Conservation (phyloP, 768 basidiomycete genomes). For the Cystobasidium tubakii region DNA sequence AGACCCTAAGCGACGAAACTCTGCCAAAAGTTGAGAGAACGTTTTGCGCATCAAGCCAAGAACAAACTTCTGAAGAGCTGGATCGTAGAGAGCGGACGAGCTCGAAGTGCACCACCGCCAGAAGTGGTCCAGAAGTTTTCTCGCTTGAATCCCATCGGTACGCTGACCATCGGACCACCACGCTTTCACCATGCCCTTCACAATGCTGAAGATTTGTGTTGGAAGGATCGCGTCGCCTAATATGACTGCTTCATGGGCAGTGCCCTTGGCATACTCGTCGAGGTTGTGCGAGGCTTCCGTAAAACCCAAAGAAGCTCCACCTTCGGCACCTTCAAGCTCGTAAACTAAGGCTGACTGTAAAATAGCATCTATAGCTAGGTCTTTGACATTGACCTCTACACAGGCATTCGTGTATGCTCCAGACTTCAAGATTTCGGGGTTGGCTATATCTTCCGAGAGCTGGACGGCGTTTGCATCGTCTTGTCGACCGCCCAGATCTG, state of each 20-base stretch:
- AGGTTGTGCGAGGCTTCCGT: slow-evolving; percentile 86
- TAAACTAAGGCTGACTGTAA: slow-evolving; percentile 91
- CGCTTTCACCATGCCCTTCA: slow-evolving; percentile 78
- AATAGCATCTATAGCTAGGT: slow-evolving; percentile 88
- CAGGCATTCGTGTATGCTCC: slow-evolving; percentile 92
- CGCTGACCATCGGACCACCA: slow-evolving; percentile 78
- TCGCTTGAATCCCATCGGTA: slow-evolving; percentile 50
- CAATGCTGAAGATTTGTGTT: slow-evolving; percentile 71
- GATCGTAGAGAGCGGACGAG: slow-evolving; percentile 80
- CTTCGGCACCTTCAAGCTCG: slow-evolving; percentile 86
- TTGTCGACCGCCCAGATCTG: slow-evolving; percentile 90
- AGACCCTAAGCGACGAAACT: slow-evolving; percentile 90
- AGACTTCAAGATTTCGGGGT: slow-evolving; percentile 73
- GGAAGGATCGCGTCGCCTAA: slow-evolving; percentile 87
- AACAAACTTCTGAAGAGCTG: slow-evolving; percentile 83
- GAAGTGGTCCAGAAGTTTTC: slow-evolving; percentile 72
- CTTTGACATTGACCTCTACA: slow-evolving; percentile 77
- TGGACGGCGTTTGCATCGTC: slow-evolving; percentile 65
- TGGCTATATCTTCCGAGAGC: slow-evolving; percentile 64
- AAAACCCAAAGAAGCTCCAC: slow-evolving; percentile 69
- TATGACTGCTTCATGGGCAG: slow-evolving; percentile 60
- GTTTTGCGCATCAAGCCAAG: slow-evolving; percentile 96
- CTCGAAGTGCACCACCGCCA: slow-evolving; percentile 94
- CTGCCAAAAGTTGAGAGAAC: slow-evolving; percentile 91
- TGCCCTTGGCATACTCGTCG: slow-evolving; percentile 71